phyloP scores from a whole-genome alignment of 345 rosid genomes.

The Syzygium jambos region DNA sequence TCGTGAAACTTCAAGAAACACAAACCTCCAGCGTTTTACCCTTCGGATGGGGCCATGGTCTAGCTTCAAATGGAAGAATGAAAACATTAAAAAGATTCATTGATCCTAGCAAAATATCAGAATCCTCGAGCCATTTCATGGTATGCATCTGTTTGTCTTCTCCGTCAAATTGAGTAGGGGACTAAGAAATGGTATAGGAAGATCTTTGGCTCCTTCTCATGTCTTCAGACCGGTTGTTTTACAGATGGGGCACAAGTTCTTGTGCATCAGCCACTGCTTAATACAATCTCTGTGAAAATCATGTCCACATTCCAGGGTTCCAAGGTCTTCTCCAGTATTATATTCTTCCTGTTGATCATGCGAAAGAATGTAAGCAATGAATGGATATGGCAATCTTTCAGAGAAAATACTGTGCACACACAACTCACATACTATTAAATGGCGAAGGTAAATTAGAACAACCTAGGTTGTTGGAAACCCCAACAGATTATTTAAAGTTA shows the following conservation, averaged over 20 bases:
- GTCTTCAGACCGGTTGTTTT: conserved; percentile 59
- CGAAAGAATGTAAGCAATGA: not conserved
- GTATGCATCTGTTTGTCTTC: not conserved
- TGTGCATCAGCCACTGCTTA: conserved; percentile 71
- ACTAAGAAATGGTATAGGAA: not conserved
- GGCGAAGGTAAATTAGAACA: not conserved
- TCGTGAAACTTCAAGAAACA: not conserved
- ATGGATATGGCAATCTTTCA: not conserved
- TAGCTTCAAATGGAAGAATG: not conserved
- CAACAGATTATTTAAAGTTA: not conserved
- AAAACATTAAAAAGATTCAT: not conserved
- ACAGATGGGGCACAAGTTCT: conserved; percentile 88
- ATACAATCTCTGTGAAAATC: conserved; percentile 62
- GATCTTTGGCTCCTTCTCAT: not conserved
- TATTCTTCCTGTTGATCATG: conserved; percentile 57
- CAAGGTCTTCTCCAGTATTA: conserved; percentile 51
- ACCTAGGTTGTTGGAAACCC: not conserved
- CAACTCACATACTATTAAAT: too few species aligned
- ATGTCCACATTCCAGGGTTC: conserved; percentile 72
- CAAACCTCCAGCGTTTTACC: not conserved
- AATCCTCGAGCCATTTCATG: not conserved
- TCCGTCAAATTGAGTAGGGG: not conserved
- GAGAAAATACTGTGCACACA: not conserved
- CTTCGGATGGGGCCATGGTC: not conserved
- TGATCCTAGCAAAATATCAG: not conserved